These are phyloP conservation scores for Leccinum uliginosum DNA, from an alignment of 768 basidiomycete genomes.

Conservation along the genomic window DNA sequence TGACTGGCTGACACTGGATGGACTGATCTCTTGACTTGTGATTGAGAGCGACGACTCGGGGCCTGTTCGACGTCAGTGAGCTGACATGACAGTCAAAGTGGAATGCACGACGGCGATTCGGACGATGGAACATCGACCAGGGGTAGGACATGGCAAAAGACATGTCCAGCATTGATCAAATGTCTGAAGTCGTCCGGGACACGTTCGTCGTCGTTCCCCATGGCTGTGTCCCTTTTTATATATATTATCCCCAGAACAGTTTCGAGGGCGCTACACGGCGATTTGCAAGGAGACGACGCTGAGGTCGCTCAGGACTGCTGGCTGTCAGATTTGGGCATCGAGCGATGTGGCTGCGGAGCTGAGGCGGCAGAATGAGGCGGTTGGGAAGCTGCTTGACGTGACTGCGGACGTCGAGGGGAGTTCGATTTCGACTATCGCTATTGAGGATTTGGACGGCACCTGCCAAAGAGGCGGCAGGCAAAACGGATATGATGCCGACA, in stretches of 20 bases:
- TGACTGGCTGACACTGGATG: slow-evolving; percentile 18
- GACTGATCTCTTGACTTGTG: slow-evolving; percentile 24
- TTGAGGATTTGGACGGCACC: slow-evolving; percentile 2
- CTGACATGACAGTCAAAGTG: not conserved
- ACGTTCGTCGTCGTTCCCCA: slow-evolving; percentile 91
- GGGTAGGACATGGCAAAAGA: not conserved
- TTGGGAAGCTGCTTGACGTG: slow-evolving; percentile 37
- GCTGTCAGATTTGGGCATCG: slow-evolving; percentile 41
- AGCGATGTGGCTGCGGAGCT: slow-evolving; percentile 35
- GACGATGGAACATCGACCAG: slow-evolving; percentile 12
- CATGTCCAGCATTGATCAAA: slow-evolving; percentile 76
- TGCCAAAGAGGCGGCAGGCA: too few species aligned
- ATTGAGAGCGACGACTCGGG: slow-evolving; percentile 20
- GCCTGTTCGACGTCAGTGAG: slow-evolving; percentile 18
- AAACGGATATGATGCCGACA: slow-evolving; percentile 8
- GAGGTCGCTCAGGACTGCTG: slow-evolving; percentile 41
- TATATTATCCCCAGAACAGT: slow-evolving; percentile 41
- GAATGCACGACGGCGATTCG: slow-evolving; percentile 26
- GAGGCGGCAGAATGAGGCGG: slow-evolving; percentile 9
- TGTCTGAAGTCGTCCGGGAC: slow-evolving; percentile 87
- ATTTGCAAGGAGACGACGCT: slow-evolving; percentile 37
- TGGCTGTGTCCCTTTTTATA: slow-evolving; percentile 33
- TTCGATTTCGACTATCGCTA: slow-evolving; percentile 26
- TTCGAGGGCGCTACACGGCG: slow-evolving; percentile 67
- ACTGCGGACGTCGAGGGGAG: slow-evolving; percentile 32